Base-by-base conservation (phyloP, 2,329 filamentous ascomycete genomes). In the Thielaviopsis populi region DNA sequence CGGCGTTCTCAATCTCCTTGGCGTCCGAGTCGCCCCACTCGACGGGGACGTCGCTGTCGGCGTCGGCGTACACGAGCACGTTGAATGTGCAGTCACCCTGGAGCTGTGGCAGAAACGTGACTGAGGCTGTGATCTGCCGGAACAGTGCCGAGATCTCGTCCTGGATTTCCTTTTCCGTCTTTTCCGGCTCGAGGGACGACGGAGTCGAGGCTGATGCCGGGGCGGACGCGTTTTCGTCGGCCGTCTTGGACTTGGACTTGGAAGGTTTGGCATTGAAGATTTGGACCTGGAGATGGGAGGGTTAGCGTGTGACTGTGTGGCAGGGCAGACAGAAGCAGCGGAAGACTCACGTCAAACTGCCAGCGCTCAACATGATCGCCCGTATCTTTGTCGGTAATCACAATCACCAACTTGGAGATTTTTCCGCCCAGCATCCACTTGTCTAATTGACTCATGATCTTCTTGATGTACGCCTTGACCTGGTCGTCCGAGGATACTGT, bases 21-120 rank as follows among this genome's bases (percentile, higher is more conserved):
- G 92, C 91, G 74, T 97, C 94, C 69, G 90, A 96, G 76, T 99
- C 94, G 58, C 94, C 94, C 94, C 94, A 99, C 74, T 99, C 94
- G 65, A 99, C 86, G 3, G 94, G 94, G 15, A 99, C 94, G 59
- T 97, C 92, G 65, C 88, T 94, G 75, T 97, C 91, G 19, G 91
- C 91, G 73, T 99, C 92, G 62, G 94, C 94, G 73, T 99, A 99
- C 2, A 99, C 94, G 48, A 99, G 82, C 59, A 99, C 92, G 72
- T 99, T 99, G 80, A 99, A 99, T 11, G 94, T 97, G 79, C 92
- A 99, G 74, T 96, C 89, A 48, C 91, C 91, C 67, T 66, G 71
- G 5, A 99, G 83, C 77, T 97, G 91, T 0, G 94, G 94, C 13
- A 99, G 78, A 73, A 99, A 99, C 0, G 94, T 97, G 63, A 99